Base-by-base conservation (phyloP, 129 eudicot species). In the Heracleum sosnowskyi region DNA sequence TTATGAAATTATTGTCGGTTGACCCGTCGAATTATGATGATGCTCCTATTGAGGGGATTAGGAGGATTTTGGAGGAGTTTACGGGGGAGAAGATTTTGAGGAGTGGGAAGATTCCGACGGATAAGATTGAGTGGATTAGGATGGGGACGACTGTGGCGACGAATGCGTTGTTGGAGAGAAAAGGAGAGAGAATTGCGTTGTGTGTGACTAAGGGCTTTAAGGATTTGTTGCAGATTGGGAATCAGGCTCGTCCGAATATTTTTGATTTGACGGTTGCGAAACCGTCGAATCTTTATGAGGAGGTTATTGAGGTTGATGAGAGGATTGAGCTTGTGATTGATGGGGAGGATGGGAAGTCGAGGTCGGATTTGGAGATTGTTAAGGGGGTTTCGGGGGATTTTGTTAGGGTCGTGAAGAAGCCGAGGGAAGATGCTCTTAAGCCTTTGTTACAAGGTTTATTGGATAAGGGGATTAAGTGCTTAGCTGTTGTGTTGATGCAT, bases 91-190 rank as follows among this genome's bases (percentile, higher is more conserved):
- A 79, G 73, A 82, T 95, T 78, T 89, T 94, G 2, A 84, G 96
- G 71, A 86, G 83, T 76, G 87, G 95, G 12, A 95, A 90, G 83
- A 82, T 95, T 57, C 99, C 99, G 39, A 95, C 99, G 39, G 93
- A 86, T 35, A 91, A 92, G 80, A 95, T 95, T 20, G 99, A 95
- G 73, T 95, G 99, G 99, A 85, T 95, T 69, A 80, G 99, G 49
- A 95, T 95, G 99, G 99, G 99, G 57, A 95, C 99, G 39, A 95
- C 99, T 18, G 99, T 95, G 77, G 99, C 99, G 17, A 95, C 99
- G 55, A 95, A 95, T 81, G 99, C 99, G 37, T 87, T 95, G 29
- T 80, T 95, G 70, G 99, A 95, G 81, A 83, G 99, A 60, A 92
- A 92, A 46, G 99, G 99, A 28, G 97, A 95, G 73, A 86, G 90